Evolutionary conservation across 441 rosid species (phyloP).

Genomic region (Flueggea neowawraea): DNA sequence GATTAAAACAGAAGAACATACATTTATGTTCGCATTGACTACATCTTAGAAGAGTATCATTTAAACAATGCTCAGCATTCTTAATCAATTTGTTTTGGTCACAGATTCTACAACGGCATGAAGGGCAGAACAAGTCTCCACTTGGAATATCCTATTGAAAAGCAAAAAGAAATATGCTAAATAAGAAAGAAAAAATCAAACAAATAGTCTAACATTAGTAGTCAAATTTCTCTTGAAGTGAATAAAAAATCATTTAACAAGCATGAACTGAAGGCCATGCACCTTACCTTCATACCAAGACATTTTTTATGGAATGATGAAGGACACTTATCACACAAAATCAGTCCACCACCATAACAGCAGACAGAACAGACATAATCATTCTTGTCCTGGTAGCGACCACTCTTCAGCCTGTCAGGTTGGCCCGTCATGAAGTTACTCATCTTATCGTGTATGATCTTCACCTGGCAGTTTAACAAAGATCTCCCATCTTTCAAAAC

Average conservation of each 20-base stretch:
- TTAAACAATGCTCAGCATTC: constrained; percentile 20
- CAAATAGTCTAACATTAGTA: constrained; percentile 12
- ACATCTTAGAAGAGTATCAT: constrained; percentile 38
- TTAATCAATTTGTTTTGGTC: constrained; percentile 28
- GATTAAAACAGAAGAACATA: constrained; percentile 23
- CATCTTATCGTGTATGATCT: constrained; percentile 27
- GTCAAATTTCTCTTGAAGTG: not conserved
- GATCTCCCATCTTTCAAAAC: constrained; percentile 82
- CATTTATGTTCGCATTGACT: constrained; percentile 68
- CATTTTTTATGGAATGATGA: constrained; percentile 61
- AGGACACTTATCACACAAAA: constrained; percentile 71
- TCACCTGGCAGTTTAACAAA: constrained; percentile 61
- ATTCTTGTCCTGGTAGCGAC: constrained; percentile 15
- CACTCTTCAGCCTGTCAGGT: constrained; percentile 16
- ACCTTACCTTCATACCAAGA: constrained; percentile 27
- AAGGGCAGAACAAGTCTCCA: constrained; percentile 81
- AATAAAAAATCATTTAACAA: not conserved
- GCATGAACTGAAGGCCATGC: not conserved
- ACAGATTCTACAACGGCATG: constrained; percentile 72
- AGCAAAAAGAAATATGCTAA: constrained; percentile 5
- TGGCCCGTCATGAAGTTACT: constrained; percentile 22
- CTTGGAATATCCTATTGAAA: constrained; percentile 40
- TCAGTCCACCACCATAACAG: constrained; percentile 52
- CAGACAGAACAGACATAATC: constrained; percentile 58
- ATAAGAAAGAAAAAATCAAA: not conserved